Conservation (phyloP, 139 green algal species). For the Closterium sp. region DNA sequence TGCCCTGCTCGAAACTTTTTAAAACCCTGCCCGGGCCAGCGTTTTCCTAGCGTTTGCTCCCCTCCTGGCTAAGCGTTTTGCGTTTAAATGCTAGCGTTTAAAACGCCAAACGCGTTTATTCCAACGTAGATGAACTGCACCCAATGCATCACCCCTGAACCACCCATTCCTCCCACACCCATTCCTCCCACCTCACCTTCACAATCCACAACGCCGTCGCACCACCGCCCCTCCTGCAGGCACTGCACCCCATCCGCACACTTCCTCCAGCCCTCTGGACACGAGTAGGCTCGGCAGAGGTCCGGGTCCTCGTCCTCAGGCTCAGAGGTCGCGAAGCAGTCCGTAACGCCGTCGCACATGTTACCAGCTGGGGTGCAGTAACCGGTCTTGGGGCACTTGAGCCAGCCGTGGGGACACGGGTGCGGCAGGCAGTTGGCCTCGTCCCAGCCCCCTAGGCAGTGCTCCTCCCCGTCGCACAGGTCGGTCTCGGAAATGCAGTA, state of each 20-base stretch:
- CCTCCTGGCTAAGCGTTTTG: too few species aligned
- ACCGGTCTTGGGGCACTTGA: background rate
- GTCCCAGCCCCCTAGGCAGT: background rate
- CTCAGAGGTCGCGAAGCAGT: background rate
- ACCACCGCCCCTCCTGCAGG: too few species aligned
- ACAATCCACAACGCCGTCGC: too few species aligned
- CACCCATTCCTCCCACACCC: too few species aligned
- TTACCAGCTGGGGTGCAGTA: slow-evolving; percentile 1
- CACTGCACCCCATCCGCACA: background rate
- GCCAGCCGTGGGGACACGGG: background rate
- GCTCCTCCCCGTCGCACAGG: background rate
- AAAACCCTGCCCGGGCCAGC: too few species aligned
- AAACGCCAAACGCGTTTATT: too few species aligned
- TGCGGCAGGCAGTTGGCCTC: background rate
- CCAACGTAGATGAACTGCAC: too few species aligned
- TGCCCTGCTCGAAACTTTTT: too few species aligned
- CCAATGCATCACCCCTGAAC: too few species aligned
- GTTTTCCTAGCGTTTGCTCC: too few species aligned
- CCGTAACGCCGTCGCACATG: background rate
- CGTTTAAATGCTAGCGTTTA: too few species aligned
- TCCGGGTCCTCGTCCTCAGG: slow-evolving; percentile 11
- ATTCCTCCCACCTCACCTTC: too few species aligned
- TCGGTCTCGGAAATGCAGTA: background rate
- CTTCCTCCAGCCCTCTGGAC: background rate
- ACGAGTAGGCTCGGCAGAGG: background rate